Evolutionary conservation across 148 eudicot species (phyloP), one percentile per base, ranked within the genome.

Genomic region (Arctostaphylos glauca): DNA sequence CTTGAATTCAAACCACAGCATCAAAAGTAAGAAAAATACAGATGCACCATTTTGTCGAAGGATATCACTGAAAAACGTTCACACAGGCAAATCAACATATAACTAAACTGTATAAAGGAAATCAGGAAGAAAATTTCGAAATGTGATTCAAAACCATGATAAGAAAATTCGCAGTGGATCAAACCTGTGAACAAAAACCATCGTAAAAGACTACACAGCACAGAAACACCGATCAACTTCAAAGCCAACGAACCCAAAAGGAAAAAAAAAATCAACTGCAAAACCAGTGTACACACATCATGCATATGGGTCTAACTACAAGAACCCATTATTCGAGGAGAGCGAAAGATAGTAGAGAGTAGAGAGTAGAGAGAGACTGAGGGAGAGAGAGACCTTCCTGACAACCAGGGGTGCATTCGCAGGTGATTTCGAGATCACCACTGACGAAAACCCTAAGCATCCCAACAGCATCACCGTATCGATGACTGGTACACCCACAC

Each of bases 381-480:
- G 74, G 66, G 74, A 68, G 67, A 80, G 49, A 82, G 64, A 72
- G 83, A 94, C 98, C 98, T 90, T 91, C 88, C 18, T 86, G 77
- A 64, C 98, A 94, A 74, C 89, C 92, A 83, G 93, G 91, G 49
- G 85, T 90, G 82, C 98, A 94, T 44, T 90, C 92, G 81, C 98
- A 94, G 54, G 84, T 80, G 89, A 94, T 88, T 79, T 86, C 86
- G 50, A 94, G 91, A 79, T 84, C 87, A 60, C 98, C 95, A 81
- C 76, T 82, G 25, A 72, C 18, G 60, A 86, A 94, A 87, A 92
- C 95, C 90, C 92, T 91, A 89, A 93, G 93, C 64, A 73, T 87
- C 5, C 93, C 94, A 62, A 92, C 93, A 66, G 94, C 89, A 81
- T 93, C 97, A 13, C 97, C 97, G 74, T 92, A 93, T 50, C 87